These are phyloP conservation scores for Anthracocystis walkeri DNA, from an alignment of 1,284 basidiomycete genomes.

Conservation along the genomic window DNA sequence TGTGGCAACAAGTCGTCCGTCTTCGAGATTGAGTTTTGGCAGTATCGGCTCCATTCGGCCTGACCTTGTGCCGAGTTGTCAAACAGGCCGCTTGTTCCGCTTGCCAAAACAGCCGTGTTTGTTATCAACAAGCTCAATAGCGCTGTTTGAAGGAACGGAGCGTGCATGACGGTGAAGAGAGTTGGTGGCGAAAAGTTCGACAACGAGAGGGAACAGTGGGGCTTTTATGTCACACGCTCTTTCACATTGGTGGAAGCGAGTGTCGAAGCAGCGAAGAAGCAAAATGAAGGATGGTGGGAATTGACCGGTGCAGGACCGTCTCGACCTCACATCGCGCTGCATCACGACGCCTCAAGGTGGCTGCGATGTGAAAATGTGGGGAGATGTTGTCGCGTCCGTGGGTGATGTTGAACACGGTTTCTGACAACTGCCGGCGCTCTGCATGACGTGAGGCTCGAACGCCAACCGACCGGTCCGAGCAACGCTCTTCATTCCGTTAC, in stretches of 20 bases:
- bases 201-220: not conserved
- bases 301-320: not conserved
- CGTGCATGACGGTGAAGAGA: not conserved
- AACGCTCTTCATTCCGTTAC: not conserved
- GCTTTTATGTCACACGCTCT: not conserved
- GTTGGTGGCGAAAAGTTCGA: not conserved
- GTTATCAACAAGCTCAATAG: constrained; percentile 10
- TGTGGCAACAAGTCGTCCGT: constrained; percentile 7
- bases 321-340: not conserved
- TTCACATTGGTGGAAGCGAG: too few relatives aligned
- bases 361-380: constrained; percentile 5
- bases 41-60: constrained; percentile 21
- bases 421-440: not conserved
- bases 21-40: constrained; percentile 1
- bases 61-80: constrained; percentile 22
- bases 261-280: not conserved
- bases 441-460: not conserved
- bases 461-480: not conserved
- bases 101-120: not conserved
- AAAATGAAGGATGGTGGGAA: not conserved
- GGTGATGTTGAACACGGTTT: not conserved
- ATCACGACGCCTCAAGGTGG: not conserved
- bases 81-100: constrained; percentile 4
- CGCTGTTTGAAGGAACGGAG: not conserved
- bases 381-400: not conserved